Evolutionary conservation across 257 asterid genomes (phyloP).

Genomic region (Jaltomata sinuosa): DNA sequence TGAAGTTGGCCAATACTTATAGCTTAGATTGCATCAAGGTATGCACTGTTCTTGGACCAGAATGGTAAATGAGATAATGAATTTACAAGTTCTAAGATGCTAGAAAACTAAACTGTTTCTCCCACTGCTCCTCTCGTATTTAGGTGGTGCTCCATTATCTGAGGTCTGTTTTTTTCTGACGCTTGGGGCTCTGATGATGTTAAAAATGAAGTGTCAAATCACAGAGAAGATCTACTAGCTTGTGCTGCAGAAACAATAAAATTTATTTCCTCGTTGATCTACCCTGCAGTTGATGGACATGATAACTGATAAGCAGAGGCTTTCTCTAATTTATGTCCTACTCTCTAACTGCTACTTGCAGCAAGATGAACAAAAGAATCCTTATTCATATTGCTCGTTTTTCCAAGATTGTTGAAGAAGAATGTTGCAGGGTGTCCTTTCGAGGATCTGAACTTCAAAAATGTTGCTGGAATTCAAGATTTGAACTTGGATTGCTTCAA

Average conservation of each 20-base stretch:
- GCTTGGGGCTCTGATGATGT: conserved; percentile 68
- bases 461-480: conserved; percentile 60
- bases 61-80: neutral
- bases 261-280: conserved; percentile 43
- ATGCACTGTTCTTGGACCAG: conserved; percentile 4
- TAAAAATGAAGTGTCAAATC: conserved; percentile 48
- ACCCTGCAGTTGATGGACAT: conserved; percentile 69
- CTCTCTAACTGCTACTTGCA: conserved; percentile 73
- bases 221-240: conserved; percentile 46
- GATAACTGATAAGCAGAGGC: conserved; percentile 84
- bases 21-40: conserved; percentile 70
- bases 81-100: neutral
- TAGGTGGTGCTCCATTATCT: conserved; percentile 79
- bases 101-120: conserved; percentile 1
- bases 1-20: conserved; percentile 53
- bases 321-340: conserved; percentile 61
- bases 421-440: conserved; percentile 67
- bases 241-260: conserved; percentile 58
- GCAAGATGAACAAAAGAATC: conserved; percentile 35
- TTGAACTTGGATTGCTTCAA: conserved; percentile 63
- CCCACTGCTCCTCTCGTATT: conserved; percentile 11
- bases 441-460: conserved; percentile 61
- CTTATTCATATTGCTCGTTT: conserved; percentile 32
- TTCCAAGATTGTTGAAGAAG: conserved; percentile 51
- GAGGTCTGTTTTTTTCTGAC: conserved; percentile 63